Percentiles rank a stretch among this genome's conserved stretches.
These are phyloP conservation scores for Boehmeria nivea DNA, from an alignment of 306 rosid genomes.

Conservation along the genomic window DNA sequence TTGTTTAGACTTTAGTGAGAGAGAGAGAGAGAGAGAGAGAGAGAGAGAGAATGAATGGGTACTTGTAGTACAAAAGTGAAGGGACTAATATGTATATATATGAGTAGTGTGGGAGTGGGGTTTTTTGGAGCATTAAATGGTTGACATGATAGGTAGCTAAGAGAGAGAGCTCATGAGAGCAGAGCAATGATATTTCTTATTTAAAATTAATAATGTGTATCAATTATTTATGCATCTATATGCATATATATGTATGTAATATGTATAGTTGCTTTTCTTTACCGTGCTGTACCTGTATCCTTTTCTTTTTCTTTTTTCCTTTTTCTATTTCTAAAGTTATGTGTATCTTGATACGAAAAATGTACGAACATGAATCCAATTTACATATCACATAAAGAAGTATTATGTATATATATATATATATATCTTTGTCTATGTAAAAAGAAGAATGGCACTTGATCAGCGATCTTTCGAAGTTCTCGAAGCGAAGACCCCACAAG, in stretches of 20 bases:
- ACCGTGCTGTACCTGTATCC: too few relatives aligned
- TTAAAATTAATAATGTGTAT: background rate
- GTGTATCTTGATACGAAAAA: conserved; percentile 44
- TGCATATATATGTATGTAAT: background rate
- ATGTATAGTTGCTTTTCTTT: conserved; percentile 11
- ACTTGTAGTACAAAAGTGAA: conserved; percentile 36
- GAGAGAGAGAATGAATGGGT: conserved; percentile 8
- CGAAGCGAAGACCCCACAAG: conserved; percentile 60
- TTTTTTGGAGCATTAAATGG: conserved; percentile 45
- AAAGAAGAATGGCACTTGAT: conserved; percentile 21
- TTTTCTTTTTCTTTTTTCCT: too few relatives aligned
- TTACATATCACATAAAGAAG: background rate
- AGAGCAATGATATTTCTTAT: conserved; percentile 17
- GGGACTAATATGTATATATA: conserved; percentile 36
- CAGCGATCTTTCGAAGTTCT: conserved; percentile 44
- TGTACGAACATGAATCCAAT: conserved; percentile 63
- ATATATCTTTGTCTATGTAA: background rate
- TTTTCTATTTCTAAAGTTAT: background rate
- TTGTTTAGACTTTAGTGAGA: background rate
- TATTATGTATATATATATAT: background rate
- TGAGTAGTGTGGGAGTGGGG: conserved; percentile 21
- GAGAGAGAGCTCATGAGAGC: conserved; percentile 1
- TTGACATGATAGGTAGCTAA: conserved; percentile 47
- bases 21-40: conserved; percentile 13
- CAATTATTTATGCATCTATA: background rate